phyloP scores from a whole-genome alignment of 192 early-diverging fungal species.

The Entomortierella chlamydospora region DNA sequence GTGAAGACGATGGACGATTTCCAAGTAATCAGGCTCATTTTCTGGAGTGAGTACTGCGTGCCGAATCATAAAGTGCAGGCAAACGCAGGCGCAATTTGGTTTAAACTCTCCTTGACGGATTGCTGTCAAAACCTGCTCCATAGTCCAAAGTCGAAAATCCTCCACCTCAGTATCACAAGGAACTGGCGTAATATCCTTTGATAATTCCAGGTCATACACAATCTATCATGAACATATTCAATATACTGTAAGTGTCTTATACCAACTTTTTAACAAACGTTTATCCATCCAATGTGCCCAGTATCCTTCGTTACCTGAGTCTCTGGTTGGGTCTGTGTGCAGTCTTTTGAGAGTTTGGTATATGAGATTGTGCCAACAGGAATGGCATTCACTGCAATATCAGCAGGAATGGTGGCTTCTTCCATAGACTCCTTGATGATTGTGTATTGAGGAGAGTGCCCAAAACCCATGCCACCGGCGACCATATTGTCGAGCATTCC shows the following conservation, averaged over 20 bases:
- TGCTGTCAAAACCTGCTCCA: constrained; percentile 67
- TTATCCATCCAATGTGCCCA: no score
- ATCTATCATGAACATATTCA: constrained; percentile 51
- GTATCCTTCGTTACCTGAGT: constrained; percentile 85
- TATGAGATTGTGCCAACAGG: constrained; percentile 78
- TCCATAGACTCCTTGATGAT: constrained; percentile 91
- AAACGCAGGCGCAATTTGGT: constrained; percentile 84
- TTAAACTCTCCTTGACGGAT: constrained; percentile 74
- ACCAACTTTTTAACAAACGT: no score
- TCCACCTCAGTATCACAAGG: constrained; percentile 92
- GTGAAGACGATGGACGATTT: constrained; percentile 74
- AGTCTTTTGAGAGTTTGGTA: constrained; percentile 64
- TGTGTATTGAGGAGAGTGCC: constrained; percentile 67
- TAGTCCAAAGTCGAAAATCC: constrained; percentile 74
- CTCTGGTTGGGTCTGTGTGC: constrained; percentile 77
- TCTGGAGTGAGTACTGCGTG: constrained; percentile 76
- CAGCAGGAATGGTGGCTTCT: constrained; percentile 79
- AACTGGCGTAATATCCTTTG: constrained; percentile 65
- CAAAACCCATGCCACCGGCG: constrained; percentile 83
- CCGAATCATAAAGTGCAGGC: constrained; percentile 90
- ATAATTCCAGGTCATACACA: constrained; percentile 87
- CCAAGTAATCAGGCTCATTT: constrained; percentile 86
- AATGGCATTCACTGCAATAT: constrained; percentile 64
- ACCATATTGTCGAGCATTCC: constrained; percentile 82
- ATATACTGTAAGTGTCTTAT: no score